phyloP scores from a whole-genome alignment of 495 filamentous ascomycete species.

The Chaetomium fimeti region DNA sequence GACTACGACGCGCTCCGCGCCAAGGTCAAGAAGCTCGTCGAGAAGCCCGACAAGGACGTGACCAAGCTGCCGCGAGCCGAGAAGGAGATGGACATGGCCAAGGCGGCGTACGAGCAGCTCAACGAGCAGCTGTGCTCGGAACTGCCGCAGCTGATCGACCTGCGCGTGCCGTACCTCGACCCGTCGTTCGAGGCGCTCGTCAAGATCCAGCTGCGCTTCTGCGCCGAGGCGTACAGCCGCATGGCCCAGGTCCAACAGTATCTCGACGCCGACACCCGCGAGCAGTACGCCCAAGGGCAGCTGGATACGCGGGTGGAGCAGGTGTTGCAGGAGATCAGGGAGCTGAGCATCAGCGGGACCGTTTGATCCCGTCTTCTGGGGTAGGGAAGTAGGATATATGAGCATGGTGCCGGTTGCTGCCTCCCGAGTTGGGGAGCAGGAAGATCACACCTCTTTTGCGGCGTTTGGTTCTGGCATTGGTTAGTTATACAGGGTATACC shows the following conservation, averaged over 20 bases:
- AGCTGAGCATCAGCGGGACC: constrained; percentile 80
- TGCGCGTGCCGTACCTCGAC: constrained; percentile 94
- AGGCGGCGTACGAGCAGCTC: constrained; percentile 87
- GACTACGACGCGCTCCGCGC: constrained; percentile 96
- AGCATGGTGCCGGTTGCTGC: not conserved
- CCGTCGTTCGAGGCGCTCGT: constrained; percentile 95
- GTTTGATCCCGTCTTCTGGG: constrained; percentile 36
- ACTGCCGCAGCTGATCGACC: constrained; percentile 94
- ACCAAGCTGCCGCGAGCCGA: constrained; percentile 91
- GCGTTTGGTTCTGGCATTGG: constrained; percentile 16
- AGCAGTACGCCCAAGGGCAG: constrained; percentile 93
- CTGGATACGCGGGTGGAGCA: constrained; percentile 91
- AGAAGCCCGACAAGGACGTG: constrained; percentile 98
- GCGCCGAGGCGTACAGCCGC: constrained; percentile 90
- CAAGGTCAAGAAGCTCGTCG: constrained; percentile 92
- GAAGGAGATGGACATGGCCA: constrained; percentile 90
- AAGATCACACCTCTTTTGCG: constrained; percentile 1
- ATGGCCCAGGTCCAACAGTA: constrained; percentile 99
- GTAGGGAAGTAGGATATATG: not conserved
- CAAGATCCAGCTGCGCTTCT: constrained; percentile 97
- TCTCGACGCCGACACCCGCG: constrained; percentile 90
- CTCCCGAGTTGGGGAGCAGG: not conserved
- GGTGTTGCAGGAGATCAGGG: constrained; percentile 93
- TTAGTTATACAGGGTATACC: constrained; percentile 15
- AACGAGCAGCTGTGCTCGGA: constrained; percentile 94